phyloP scores from a whole-genome alignment of 108 stramenopile species.

The Nitzschia sp. region DNA sequence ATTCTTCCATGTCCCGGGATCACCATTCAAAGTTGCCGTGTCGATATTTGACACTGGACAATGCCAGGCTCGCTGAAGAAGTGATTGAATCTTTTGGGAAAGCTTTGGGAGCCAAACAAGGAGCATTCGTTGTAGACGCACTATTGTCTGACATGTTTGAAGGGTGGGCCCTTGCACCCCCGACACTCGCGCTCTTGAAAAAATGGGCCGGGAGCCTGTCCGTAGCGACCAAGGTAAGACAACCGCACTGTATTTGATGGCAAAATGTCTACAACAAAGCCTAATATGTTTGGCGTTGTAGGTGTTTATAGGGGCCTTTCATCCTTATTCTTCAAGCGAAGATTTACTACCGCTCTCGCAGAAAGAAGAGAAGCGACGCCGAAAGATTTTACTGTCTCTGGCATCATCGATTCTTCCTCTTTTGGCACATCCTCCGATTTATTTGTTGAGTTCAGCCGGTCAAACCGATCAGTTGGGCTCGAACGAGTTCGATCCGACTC shows the following conservation, averaged over 20 bases:
- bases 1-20: neutral
- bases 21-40: neutral
- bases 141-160: conserved; percentile 24
- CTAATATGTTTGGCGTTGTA: neutral
- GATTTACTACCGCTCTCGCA: neutral
- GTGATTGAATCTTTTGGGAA: conserved; percentile 14
- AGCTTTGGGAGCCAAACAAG: conserved; percentile 26
- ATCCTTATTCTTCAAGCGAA: neutral
- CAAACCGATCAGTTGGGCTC: neutral
- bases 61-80: conserved; percentile 8
- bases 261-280: neutral
- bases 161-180: neutral
- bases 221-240: conserved; percentile 21
- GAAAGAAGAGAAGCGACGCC: conserved; percentile 4
- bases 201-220: conserved; percentile 31
- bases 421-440: conserved; percentile 6
- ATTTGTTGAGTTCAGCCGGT: neutral
- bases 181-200: neutral
- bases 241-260: neutral
- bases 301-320: conserved; percentile 19
- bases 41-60: neutral
- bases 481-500: neutral
- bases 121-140: conserved; percentile 14
- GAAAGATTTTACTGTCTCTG: conserved; percentile 16
- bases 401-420: conserved; percentile 29